Percentiles rank a stretch among this genome's conserved stretches.
These are phyloP conservation scores for Lecanicillium sp. DNA, from an alignment of 2,329 filamentous ascomycete genomes.

Conservation along the genomic window DNA sequence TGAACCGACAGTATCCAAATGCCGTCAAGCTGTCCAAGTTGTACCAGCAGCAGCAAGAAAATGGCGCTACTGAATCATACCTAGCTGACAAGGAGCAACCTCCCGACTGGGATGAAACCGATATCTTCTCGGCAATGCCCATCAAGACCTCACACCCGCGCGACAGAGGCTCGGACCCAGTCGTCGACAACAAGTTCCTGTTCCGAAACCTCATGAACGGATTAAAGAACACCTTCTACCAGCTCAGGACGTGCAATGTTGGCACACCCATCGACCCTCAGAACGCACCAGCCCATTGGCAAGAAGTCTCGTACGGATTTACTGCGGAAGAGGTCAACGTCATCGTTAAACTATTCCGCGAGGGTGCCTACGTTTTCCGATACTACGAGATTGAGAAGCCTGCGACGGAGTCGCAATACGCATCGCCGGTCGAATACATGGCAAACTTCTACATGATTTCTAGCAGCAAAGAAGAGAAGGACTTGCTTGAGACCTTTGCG, in stretches of 20 bases:
- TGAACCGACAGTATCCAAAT: conserved; percentile 95
- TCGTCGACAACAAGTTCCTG: conserved; percentile 94
- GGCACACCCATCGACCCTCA: conserved; percentile 62
- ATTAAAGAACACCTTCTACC: conserved; percentile 92
- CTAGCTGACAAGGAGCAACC: conserved; percentile 72
- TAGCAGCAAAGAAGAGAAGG: conserved; percentile 93
- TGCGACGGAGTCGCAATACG: conserved; percentile 61
- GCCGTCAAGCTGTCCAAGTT: conserved; percentile 85
- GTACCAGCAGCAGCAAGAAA: conserved; percentile 62
- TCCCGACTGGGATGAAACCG: conserved; percentile 96
- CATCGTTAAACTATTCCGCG: conserved; percentile 93
- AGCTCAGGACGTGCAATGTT: conserved; percentile 84
- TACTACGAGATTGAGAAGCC: conserved; percentile 92
- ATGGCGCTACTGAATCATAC: conserved; percentile 62
- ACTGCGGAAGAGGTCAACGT: conserved; percentile 95
- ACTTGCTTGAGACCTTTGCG: conserved; percentile 92
- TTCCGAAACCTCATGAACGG: conserved; percentile 96
- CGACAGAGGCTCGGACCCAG: conserved; percentile 81
- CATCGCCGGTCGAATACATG: conserved; percentile 84
- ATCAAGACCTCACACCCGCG: conserved; percentile 92
- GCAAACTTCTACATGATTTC: conserved; percentile 93
- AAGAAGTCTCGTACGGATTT: conserved; percentile 92
- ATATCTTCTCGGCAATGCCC: conserved; percentile 92
- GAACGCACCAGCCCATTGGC: conserved; percentile 83
- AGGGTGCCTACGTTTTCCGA: conserved; percentile 91